A percentile compares a stretch with the other conserved stretches of the same genome.
These are phyloP conservation scores for Chromosphaera perkinsii DNA, from an alignment of 208 protist species.

Conservation along the genomic window DNA sequence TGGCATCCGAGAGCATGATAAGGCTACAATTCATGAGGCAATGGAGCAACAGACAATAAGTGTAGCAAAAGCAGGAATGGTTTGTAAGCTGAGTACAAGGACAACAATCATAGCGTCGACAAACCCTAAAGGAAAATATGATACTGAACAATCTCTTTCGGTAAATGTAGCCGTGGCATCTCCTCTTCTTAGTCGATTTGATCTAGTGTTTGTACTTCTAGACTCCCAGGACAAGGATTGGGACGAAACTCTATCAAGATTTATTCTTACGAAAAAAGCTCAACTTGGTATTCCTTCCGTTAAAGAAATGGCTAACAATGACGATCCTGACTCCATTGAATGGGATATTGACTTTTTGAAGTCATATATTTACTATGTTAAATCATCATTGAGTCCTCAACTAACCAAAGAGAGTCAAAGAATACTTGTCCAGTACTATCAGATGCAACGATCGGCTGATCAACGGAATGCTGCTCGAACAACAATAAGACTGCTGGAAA, in stretches of 20 bases:
- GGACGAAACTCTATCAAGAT: too few relatives aligned
- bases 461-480: conserved; percentile 74
- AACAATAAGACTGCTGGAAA: conserved; percentile 89
- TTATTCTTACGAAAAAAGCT: too few relatives aligned
- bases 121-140: conserved; percentile 83
- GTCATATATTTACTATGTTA: conserved; percentile 34
- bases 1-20: conserved; percentile 82
- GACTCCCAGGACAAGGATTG: conserved; percentile 73
- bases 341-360: conserved; percentile 35
- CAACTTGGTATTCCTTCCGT: too few relatives aligned
- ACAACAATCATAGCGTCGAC: conserved; percentile 86
- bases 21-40: conserved; percentile 90
- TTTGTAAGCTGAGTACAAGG: conserved; percentile 86
- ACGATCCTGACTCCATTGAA: background rate
- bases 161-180: conserved; percentile 83
- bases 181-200: conserved; percentile 89
- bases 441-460: conserved; percentile 58
- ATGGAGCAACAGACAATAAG: conserved; percentile 96
- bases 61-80: conserved; percentile 79
- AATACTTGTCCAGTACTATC: conserved; percentile 53
- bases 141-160: conserved; percentile 64
- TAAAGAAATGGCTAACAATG: background rate
- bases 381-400: conserved; percentile 33
- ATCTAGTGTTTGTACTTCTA: conserved; percentile 87
- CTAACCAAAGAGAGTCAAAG: conserved; percentile 27